Conservation (phyloP, 2,329 filamentous ascomycete species). For the Onygenales sp. region DNA sequence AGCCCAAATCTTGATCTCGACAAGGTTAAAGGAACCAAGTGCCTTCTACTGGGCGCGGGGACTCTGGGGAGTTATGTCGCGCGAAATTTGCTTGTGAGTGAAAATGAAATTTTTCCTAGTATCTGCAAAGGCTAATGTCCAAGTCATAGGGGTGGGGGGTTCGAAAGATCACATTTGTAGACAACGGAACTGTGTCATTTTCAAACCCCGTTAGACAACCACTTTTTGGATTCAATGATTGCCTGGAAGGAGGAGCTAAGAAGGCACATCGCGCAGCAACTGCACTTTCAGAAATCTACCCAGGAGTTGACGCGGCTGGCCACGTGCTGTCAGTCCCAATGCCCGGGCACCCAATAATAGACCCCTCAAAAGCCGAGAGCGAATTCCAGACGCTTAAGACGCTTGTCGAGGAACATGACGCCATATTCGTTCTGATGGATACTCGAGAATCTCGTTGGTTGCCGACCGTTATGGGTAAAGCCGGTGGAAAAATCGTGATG, state of each 20-base stretch:
- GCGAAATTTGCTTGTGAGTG: slow-evolving; percentile 61
- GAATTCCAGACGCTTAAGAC: slow-evolving; percentile 68
- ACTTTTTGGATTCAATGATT: slow-evolving; percentile 83
- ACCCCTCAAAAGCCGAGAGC: slow-evolving; percentile 57
- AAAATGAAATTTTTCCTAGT: background rate
- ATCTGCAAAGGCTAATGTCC: background rate
- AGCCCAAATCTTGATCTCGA: slow-evolving; percentile 82
- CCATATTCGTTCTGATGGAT: slow-evolving; percentile 93
- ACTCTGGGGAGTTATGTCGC: slow-evolving; percentile 92
- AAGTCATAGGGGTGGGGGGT: slow-evolving; percentile 69
- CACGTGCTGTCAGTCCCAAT: slow-evolving; percentile 84
- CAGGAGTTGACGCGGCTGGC: slow-evolving; percentile 73
- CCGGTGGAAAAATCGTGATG: slow-evolving; percentile 86
- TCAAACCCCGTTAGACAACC: slow-evolving; percentile 95
- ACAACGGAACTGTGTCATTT: slow-evolving; percentile 87
- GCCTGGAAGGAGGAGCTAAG: slow-evolving; percentile 68
- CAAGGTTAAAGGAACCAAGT: slow-evolving; percentile 79
- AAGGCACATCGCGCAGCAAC: slow-evolving; percentile 77
- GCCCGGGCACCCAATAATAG: slow-evolving; percentile 79
- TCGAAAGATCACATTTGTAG: slow-evolving; percentile 87
- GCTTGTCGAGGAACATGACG: slow-evolving; percentile 78
- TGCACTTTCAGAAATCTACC: slow-evolving; percentile 76
- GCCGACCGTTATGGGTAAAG: slow-evolving; percentile 91
- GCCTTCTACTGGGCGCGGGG: slow-evolving; percentile 81
- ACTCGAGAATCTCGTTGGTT: slow-evolving; percentile 91